Base-by-base conservation (phyloP, 129 eudicot genomes). In the Flaveria sonorensis region DNA sequence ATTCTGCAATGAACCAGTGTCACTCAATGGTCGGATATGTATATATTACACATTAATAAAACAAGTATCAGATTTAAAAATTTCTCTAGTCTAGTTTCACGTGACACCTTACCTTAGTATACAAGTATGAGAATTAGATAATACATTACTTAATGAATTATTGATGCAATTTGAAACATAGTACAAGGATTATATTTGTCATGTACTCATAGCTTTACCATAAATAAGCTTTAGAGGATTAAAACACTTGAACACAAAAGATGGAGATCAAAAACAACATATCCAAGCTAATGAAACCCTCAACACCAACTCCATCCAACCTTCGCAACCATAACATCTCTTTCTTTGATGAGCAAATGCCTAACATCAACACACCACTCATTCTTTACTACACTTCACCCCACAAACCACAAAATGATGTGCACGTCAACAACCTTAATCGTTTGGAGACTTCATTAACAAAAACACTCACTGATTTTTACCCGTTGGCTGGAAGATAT, bases 401-500 rank as follows among this genome's bases (percentile, higher is more conserved):
- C 32, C 63, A 46, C 20, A 68, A 45, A 0, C 1, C 75, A 47
- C 62, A 45, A 20, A 20, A 21, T 69, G 40, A 69, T 69, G 30
- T n/a, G 12, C 12, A 24, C 47, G 36, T 11, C 10, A 13, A 69
- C 40, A 24, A 6, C 40, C 12, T 46, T 46, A 45, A 69, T 69
- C 73, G 43, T 64, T 11, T 57, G 43, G 70, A 62, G 0, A 60
- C 72, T 10, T 45, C 84, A 5, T 24, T 73, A 0, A 26, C n/a
- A 3, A 47, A 63, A 18, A 46, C 52, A 28, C 23, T 80, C 14
- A 56, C 75, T 10, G 39, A 56, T 26, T 80, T 73, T 57, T 83
- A 83, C 70, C 86, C 86, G 2, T 52, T 78, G 42, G 86, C 80
- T 28, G 86, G 86, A 32, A 68, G 83, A 32, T 78, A 74, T 10